A percentile compares a stretch with the other conserved stretches of the same genome.
Conservation (phyloP, 2,329 filamentous ascomycete species). For the Cytospora schulzeri region DNA sequence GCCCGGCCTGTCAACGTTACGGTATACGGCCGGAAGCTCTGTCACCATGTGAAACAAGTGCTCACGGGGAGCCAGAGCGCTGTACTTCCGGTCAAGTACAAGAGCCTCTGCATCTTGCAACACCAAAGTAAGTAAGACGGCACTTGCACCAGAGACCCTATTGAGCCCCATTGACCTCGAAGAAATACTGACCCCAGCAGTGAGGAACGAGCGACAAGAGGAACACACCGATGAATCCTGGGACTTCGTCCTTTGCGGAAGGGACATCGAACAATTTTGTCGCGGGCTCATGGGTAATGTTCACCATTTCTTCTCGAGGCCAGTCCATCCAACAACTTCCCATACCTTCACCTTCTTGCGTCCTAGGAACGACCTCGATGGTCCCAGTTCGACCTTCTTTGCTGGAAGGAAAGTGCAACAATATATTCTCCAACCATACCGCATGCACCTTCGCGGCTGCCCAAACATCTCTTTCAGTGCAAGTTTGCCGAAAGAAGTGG, state of each 20-base stretch:
- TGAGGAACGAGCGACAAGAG: neutral
- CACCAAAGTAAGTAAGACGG: neutral
- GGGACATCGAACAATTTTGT: neutral
- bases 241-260: neutral
- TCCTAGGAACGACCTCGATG: neutral
- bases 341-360: neutral
- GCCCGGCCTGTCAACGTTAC: neutral
- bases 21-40: neutral
- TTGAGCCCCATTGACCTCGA: neutral
- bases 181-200: neutral
- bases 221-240: neutral
- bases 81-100: neutral
- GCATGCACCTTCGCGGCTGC: neutral
- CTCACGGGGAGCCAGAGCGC: too few relatives aligned
- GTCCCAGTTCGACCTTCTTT: neutral
- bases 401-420: neutral
- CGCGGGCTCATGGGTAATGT: slow-evolving; percentile 5
- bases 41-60: neutral
- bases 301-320: neutral
- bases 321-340: neutral
- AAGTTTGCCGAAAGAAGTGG: too few relatives aligned
- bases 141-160: neutral
- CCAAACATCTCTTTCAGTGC: neutral
- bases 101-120: neutral
- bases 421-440: neutral